phyloP scores from a whole-genome alignment of 2,329 filamentous ascomycete genomes.

The Coniochaeta sp. region DNA sequence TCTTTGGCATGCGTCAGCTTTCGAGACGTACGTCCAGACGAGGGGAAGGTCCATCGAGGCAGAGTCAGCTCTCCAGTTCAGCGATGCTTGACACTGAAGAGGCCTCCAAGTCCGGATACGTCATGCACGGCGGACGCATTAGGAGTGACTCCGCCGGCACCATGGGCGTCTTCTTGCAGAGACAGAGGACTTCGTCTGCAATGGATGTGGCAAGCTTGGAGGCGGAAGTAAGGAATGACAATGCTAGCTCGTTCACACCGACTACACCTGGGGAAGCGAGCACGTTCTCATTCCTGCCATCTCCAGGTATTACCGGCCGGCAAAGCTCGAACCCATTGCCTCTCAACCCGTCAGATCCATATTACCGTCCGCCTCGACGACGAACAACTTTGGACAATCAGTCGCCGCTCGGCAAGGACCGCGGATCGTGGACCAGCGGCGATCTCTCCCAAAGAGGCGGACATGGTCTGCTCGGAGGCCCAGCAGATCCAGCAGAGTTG shows the following conservation, averaged over 20 bases:
- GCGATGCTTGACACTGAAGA: conserved; percentile 70
- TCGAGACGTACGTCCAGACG: conserved; percentile 63
- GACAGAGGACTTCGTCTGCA: conserved; percentile 47
- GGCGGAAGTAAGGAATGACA: conserved; percentile 38
- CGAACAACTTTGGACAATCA: conserved; percentile 39
- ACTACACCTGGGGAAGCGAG: conserved; percentile 68
- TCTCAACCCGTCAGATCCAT: conserved; percentile 57
- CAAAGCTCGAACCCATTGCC: conserved; percentile 33
- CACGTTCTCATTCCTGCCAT: conserved; percentile 64
- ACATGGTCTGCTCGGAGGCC: conserved; percentile 20
- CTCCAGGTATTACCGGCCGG: conserved; percentile 39
- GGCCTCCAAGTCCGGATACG: conserved; percentile 54
- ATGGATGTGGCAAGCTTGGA: conserved; percentile 41
- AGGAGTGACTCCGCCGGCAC: conserved; percentile 57
- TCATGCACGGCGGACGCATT: conserved; percentile 44
- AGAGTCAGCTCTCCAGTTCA: conserved; percentile 75
- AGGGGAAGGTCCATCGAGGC: conserved; percentile 54
- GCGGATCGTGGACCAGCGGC: conserved; percentile 28
- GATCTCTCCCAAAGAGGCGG: conserved; percentile 30
- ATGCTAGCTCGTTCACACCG: conserved; percentile 59
- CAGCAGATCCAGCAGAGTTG: conserved; percentile 31
- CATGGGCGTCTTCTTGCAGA: conserved; percentile 40
- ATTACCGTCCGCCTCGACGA: conserved; percentile 74
- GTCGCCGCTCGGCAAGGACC: conserved; percentile 25
- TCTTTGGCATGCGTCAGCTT: conserved; percentile 86